Evolutionary conservation across 2,329 filamentous ascomycete species (phyloP).

Genomic region (Apiospora aurea): DNA sequence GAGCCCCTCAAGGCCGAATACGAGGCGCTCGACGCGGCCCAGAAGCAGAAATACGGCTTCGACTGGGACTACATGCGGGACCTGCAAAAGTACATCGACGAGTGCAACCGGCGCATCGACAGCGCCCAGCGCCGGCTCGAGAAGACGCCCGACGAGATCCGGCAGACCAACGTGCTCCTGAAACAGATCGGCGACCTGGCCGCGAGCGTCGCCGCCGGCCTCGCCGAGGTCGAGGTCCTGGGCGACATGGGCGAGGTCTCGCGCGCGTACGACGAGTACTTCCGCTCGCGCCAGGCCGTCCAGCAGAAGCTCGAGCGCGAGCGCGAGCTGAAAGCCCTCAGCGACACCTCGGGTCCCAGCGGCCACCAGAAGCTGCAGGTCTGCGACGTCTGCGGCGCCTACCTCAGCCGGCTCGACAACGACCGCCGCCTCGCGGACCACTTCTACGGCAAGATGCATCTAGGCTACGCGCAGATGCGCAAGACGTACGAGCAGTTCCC

Average conservation of each 20-base stretch:
- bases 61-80: conserved; percentile 97
- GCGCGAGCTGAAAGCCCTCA: conserved; percentile 86
- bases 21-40: conserved; percentile 72
- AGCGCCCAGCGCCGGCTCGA: conserved; percentile 87
- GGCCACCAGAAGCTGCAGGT: conserved; percentile 98
- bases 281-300: conserved; percentile 81
- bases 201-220: conserved; percentile 79
- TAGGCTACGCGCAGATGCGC: conserved; percentile 97
- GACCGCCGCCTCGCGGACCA: conserved; percentile 93
- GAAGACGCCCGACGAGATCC: conserved; percentile 97
- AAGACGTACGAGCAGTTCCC: conserved; percentile 89
- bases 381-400: conserved; percentile 97
- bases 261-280: conserved; percentile 85
- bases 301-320: conserved; percentile 84
- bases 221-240: conserved; percentile 86
- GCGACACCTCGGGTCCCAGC: conserved; percentile 89
- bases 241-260: conserved; percentile 83
- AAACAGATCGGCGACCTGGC: conserved; percentile 85
- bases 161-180: conserved; percentile 89
- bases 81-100: conserved; percentile 95
- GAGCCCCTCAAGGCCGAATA: conserved; percentile 91
- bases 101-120: conserved; percentile 95
- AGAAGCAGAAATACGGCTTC: conserved; percentile 83
- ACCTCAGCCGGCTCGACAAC: conserved; percentile 90
- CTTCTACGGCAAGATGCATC: conserved; percentile 99